A percentile compares a stretch with the other conserved stretches of the same genome.
phyloP scores from a whole-genome alignment of 192 early-diverging fungal species.

The Piromyces sp. region DNA sequence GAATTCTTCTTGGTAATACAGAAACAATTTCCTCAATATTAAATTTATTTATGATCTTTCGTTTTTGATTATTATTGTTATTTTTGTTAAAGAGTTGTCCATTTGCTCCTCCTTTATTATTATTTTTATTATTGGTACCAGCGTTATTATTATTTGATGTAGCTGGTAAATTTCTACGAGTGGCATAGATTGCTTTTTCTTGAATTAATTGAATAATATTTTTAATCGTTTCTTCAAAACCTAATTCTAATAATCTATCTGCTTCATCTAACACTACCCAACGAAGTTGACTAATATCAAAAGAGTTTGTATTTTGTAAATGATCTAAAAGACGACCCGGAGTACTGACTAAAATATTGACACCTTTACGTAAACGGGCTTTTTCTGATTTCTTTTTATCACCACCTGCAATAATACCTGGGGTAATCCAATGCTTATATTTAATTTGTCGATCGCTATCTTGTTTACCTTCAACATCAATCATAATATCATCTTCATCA shows the following conservation, averaged over 20 bases:
- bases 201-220: slow-evolving; percentile 29
- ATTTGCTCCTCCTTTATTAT: slow-evolving; percentile 1
- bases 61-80: not conserved
- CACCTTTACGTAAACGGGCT: slow-evolving; percentile 60
- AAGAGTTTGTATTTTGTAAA: slow-evolving; percentile 64
- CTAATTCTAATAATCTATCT: slow-evolving; percentile 86
- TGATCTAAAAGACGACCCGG: slow-evolving; percentile 89
- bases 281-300: slow-evolving; percentile 62
- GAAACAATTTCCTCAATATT: not conserved
- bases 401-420: slow-evolving; percentile 65
- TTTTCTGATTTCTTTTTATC: slow-evolving; percentile 69
- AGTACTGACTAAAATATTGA: slow-evolving; percentile 78
- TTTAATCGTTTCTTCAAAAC: slow-evolving; percentile 54
- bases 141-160: slow-evolving; percentile 12
- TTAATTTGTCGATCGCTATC: not conserved
- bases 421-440: slow-evolving; percentile 56
- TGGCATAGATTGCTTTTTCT: not conserved
- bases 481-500: not conserved
- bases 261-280: slow-evolving; percentile 98
- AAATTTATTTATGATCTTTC: not conserved
- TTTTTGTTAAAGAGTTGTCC: slow-evolving; percentile 4
- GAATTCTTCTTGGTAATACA: slow-evolving; percentile 41
- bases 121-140: slow-evolving; percentile 15
- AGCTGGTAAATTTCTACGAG: not conserved
- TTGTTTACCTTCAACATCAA: not conserved